These are phyloP conservation scores for Priceomyces medius DNA, from an alignment of 805 yeast genomes.

Conservation along the genomic window DNA sequence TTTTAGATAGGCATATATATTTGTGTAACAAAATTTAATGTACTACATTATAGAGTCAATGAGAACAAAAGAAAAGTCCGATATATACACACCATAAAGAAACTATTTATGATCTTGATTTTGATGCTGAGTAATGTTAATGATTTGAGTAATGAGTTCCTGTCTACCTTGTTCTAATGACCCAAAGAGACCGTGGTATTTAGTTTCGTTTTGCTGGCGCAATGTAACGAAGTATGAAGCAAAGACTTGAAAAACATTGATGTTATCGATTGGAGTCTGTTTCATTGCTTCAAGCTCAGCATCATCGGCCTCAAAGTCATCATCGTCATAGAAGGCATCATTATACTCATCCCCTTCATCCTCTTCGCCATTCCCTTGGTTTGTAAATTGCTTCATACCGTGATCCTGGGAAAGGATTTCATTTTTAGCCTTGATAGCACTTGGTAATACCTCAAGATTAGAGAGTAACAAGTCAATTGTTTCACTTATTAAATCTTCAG, in stretches of 20 bases:
- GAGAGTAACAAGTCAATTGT: conserved; percentile 40
- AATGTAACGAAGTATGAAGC: conserved; percentile 51
- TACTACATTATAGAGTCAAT: neutral
- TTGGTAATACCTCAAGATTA: conserved; percentile 46
- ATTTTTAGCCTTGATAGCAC: conserved; percentile 47
- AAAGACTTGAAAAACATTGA: conserved; percentile 70
- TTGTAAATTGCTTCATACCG: conserved; percentile 27
- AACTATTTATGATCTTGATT: neutral
- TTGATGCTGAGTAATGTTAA: conserved; percentile 19
- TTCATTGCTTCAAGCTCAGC: conserved; percentile 81
- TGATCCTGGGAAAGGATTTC: conserved; percentile 42
- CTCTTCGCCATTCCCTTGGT: conserved; percentile 19
- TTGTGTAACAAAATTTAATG: neutral
- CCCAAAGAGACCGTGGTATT: conserved; percentile 50
- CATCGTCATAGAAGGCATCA: conserved; percentile 29
- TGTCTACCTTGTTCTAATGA: conserved; percentile 35
- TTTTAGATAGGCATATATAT: neutral
- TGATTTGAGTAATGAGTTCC: conserved; percentile 28
- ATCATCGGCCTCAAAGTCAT: conserved; percentile 55
- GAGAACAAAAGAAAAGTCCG: neutral
- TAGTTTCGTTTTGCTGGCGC: conserved; percentile 46
- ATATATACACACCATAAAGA: neutral
- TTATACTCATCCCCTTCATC: conserved; percentile 33
- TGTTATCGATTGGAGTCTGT: conserved; percentile 72
- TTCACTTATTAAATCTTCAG: conserved; percentile 37